Evolutionary conservation across 345 rosid species (phyloP).

Genomic region (Jatropha curcas): DNA sequence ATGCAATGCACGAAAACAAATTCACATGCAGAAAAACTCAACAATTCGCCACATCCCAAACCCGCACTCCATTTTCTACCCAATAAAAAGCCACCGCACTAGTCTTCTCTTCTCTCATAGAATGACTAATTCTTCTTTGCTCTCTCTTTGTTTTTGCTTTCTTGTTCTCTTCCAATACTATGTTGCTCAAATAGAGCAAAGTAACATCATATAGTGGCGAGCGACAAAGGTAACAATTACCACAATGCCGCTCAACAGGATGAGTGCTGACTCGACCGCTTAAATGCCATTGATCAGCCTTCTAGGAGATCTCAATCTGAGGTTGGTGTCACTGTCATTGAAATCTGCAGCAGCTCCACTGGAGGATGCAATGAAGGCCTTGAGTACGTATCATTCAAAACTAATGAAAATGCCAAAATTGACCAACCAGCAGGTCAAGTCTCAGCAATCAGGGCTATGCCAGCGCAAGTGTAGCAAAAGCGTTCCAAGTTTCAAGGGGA

Average conservation of each 20-base stretch:
- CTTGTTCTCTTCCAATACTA: constrained; percentile 10
- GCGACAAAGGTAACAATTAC: too few species aligned
- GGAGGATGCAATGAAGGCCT: constrained; percentile 30
- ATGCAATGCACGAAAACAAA: not conserved
- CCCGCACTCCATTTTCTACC: not conserved
- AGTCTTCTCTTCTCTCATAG: not conserved
- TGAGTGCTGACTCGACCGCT: constrained; percentile 34
- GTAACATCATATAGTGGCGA: too few species aligned
- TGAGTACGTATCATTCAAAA: constrained; percentile 42
- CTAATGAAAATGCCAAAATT: constrained; percentile 24
- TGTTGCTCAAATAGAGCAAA: constrained; percentile 17
- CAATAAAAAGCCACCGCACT: not conserved
- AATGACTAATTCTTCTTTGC: constrained; percentile 7
- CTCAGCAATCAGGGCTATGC: constrained; percentile 27
- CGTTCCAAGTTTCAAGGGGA: constrained; percentile 38
- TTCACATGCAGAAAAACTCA: constrained; percentile 1
- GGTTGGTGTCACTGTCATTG: constrained; percentile 45
- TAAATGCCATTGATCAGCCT: constrained; percentile 41
- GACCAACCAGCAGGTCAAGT: constrained; percentile 31
- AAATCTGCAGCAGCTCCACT: constrained; percentile 46
- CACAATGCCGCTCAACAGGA: constrained; percentile 17
- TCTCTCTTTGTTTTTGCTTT: not conserved
- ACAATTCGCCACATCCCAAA: not conserved
- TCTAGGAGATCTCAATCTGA: constrained; percentile 30
- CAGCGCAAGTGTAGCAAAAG: constrained; percentile 35